Conservation (phyloP, 1,284 basidiomycete species). For the Moesziomyces globuligerus region DNA sequence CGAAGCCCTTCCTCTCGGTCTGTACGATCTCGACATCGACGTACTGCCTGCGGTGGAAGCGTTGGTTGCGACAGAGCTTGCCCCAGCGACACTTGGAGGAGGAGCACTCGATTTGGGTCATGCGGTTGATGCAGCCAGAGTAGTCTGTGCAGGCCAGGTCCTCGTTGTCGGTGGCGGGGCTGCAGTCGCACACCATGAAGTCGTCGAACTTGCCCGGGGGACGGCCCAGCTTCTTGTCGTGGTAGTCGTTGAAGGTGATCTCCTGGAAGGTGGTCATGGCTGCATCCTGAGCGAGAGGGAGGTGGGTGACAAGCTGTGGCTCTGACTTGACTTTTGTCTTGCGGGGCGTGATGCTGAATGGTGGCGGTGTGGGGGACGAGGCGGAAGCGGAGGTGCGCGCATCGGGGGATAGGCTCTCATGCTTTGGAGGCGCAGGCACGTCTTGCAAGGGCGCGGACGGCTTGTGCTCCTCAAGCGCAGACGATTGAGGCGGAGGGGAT, state of each 20-base stretch:
- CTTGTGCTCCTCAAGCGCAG: too few relatives aligned
- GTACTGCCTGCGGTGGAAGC: slow-evolving; percentile 84
- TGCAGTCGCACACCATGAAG: slow-evolving; percentile 62
- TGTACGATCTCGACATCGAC: slow-evolving; percentile 87
- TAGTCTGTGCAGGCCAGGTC: slow-evolving; percentile 80
- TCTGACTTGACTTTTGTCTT: slow-evolving; percentile 22
- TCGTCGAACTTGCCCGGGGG: slow-evolving; percentile 84
- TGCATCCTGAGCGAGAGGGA: slow-evolving; percentile 54
- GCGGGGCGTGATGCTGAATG: slow-evolving; percentile 1
- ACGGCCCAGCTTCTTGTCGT: slow-evolving; percentile 84
- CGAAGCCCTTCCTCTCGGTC: slow-evolving; percentile 96
- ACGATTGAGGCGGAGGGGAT: not conserved
- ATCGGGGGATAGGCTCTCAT: not conserved
- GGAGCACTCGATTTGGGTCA: slow-evolving; percentile 96
- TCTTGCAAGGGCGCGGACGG: too few relatives aligned
- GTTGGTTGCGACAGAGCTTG: slow-evolving; percentile 85
- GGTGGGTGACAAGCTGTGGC: slow-evolving; percentile 53
- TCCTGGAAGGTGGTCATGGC: slow-evolving; percentile 81
- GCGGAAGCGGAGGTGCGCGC: slow-evolving; percentile 7
- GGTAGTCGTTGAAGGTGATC: slow-evolving; percentile 83
- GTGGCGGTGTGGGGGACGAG: slow-evolving; percentile 1
- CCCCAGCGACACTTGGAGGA: slow-evolving; percentile 86
- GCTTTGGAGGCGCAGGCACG: too few relatives aligned
- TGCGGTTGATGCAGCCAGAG: slow-evolving; percentile 95
- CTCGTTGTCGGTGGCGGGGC: slow-evolving; percentile 30